A percentile compares a stretch with the other conserved stretches of the same genome.
Evolutionary conservation across 208 protist genomes (phyloP).

Genomic region (Herpetomonas samuelpessoai): DNA sequence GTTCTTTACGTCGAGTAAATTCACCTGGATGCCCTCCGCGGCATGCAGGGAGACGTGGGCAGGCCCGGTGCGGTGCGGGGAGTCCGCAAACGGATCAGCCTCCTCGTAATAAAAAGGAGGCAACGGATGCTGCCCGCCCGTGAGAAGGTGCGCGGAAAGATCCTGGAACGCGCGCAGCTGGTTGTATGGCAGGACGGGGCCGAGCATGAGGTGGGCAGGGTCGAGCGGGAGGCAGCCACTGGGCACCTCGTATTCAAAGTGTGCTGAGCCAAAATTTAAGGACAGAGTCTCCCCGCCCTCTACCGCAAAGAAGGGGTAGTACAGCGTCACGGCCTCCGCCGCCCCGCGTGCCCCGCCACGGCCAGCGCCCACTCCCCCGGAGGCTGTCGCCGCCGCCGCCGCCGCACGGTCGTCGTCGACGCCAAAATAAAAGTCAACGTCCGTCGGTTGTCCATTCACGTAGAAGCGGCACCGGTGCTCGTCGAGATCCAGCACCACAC

Average conservation of each 20-base stretch:
- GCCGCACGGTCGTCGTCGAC: constrained; percentile 19
- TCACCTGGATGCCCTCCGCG: constrained; percentile 63
- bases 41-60: constrained; percentile 79
- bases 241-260: constrained; percentile 85
- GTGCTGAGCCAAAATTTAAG: constrained; percentile 84
- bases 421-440: constrained; percentile 46
- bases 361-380: constrained; percentile 5
- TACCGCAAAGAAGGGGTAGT: constrained; percentile 74
- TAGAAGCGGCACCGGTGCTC: constrained; percentile 55
- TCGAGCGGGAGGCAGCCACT: constrained; percentile 77
- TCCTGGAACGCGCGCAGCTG: constrained; percentile 89
- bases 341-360: constrained; percentile 1
- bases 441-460: constrained; percentile 63
- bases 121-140: constrained; percentile 41
- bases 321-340: constrained; percentile 22
- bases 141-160: constrained; percentile 69
- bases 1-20: constrained; percentile 76
- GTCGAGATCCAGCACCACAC: constrained; percentile 71
- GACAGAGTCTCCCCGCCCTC: constrained; percentile 56
- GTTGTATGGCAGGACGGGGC: constrained; percentile 82
- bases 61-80: constrained; percentile 67
- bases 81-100: constrained; percentile 79
- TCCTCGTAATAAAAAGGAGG: constrained; percentile 88
- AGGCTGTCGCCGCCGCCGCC: constrained; percentile 7
- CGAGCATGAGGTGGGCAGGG: constrained; percentile 67